Evolutionary conservation across 352 stramenopile genomes (phyloP).

Genomic region (Albugo laibachii): DNA sequence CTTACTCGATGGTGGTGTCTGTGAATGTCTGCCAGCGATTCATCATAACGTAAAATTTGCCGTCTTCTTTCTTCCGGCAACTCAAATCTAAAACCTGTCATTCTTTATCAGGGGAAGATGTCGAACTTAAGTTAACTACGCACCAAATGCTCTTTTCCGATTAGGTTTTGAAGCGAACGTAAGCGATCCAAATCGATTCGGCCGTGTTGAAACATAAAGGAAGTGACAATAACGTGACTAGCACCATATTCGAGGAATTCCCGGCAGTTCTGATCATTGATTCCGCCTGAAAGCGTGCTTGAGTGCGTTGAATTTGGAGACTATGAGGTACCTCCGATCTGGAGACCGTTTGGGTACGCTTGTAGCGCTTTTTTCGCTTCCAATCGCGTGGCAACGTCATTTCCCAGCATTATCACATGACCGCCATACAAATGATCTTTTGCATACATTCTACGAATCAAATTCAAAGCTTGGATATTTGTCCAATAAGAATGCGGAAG

Average conservation of each 20-base stretch:
- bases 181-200: constrained; percentile 76
- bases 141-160: constrained; percentile 64
- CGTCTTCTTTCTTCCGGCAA: constrained; percentile 83
- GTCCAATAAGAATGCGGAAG: neutral
- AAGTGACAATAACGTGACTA: constrained; percentile 98
- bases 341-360: constrained; percentile 83
- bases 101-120: neutral
- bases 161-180: constrained; percentile 31
- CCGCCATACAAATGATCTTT: constrained; percentile 79
- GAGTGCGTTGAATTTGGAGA: neutral
- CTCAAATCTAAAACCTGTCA: constrained; percentile 87
- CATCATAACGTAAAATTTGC: constrained; percentile 90
- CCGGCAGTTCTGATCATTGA: constrained; percentile 85
- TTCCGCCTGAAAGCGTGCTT: constrained; percentile 23
- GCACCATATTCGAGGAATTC: constrained; percentile 89
- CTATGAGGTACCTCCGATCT: constrained; percentile 79
- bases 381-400: constrained; percentile 77
- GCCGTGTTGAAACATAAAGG: constrained; percentile 89
- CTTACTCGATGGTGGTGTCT: constrained; percentile 74
- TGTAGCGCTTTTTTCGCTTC: constrained; percentile 71
- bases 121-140: neutral
- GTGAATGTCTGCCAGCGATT: constrained; percentile 96
- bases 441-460: constrained; percentile 75
- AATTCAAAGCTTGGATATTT: neutral
- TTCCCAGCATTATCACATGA: constrained; percentile 97